Conservation (phyloP, 1,284 basidiomycete genomes). For the Cryptococcus jaspeensis region DNA sequence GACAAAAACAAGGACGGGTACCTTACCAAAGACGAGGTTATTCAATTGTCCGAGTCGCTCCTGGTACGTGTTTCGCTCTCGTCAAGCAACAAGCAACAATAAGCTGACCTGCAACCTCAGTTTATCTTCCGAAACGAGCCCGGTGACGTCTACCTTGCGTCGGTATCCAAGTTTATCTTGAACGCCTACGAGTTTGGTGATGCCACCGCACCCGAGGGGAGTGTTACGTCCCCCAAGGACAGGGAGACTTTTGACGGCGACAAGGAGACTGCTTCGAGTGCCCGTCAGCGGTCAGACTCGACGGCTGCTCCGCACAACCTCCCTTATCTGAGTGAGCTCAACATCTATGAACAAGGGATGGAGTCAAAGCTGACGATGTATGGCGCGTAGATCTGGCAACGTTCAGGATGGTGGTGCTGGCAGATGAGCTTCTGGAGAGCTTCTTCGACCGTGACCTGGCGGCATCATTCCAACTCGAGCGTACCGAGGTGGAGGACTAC, state of each 20-base stretch:
- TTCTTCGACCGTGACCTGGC: slow-evolving; percentile 91
- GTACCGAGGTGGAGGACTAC: slow-evolving; percentile 58
- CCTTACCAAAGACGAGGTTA: slow-evolving; percentile 92
- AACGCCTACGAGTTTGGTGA: slow-evolving; percentile 97
- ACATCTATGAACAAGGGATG: neutral
- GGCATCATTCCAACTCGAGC: slow-evolving; percentile 78
- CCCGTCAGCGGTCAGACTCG: slow-evolving; percentile 55
- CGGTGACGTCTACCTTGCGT: slow-evolving; percentile 93
- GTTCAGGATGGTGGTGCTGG: slow-evolving; percentile 95
- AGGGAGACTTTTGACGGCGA: slow-evolving; percentile 49
- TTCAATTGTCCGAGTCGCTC: slow-evolving; percentile 85
- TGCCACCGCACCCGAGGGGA: slow-evolving; percentile 64
- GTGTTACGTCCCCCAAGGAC: slow-evolving; percentile 44
- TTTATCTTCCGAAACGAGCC: slow-evolving; percentile 98
- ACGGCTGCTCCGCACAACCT: slow-evolving; percentile 59
- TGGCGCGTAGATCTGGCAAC: slow-evolving; percentile 55
- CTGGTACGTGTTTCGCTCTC: slow-evolving; percentile 60
- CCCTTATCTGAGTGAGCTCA: slow-evolving; percentile 67
- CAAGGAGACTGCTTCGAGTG: slow-evolving; percentile 51
- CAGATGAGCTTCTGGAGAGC: slow-evolving; percentile 88
- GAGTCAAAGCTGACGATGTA: slow-evolving; percentile 7
- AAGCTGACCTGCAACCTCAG: slow-evolving; percentile 51
- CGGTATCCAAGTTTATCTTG: slow-evolving; percentile 92
- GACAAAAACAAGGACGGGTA: slow-evolving; percentile 95
- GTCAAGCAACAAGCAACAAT: neutral